A percentile compares a stretch with the other conserved stretches of the same genome.
Conservation (phyloP, 1,139 yeast species). For the Candida gigantensis region DNA sequence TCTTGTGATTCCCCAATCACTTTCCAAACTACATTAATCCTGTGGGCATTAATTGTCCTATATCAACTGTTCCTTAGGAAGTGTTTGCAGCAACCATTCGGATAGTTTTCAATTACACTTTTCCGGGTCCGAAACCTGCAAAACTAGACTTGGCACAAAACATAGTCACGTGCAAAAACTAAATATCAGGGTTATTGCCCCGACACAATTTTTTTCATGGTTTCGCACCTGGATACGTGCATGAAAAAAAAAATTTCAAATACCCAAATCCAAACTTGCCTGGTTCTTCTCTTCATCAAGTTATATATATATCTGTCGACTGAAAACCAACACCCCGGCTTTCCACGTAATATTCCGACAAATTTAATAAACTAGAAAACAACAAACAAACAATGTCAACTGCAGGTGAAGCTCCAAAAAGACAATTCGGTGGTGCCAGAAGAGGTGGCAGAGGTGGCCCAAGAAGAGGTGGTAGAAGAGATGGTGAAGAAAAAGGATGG, state of each 20-base stretch:
- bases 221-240: too few relatives aligned
- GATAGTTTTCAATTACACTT: too few relatives aligned
- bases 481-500: conserved; percentile 98
- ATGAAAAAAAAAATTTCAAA: conserved; percentile 1
- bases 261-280: neutral
- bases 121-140: too few relatives aligned
- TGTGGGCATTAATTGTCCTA: too few relatives aligned
- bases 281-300: neutral
- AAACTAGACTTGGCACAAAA: too few relatives aligned
- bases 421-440: conserved; percentile 57
- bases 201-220: neutral
- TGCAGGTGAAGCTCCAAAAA: conserved; percentile 58
- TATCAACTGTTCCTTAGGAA: too few relatives aligned
- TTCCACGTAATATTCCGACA: conserved; percentile 90
- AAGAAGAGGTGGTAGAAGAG: conserved; percentile 58
- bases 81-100: too few relatives aligned
- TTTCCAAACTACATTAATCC: too few relatives aligned
- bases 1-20: too few relatives aligned
- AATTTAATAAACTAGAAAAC: conserved; percentile 17
- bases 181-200: neutral
- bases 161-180: neutral
- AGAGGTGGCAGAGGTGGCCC: conserved; percentile 60
- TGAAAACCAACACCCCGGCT: conserved; percentile 91
- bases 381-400: conserved; percentile 56
- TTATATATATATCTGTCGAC: conserved; percentile 53